Evolutionary conservation across 73 alveolate genomes (phyloP).

Genomic region (Symbiodinium pilosum): DNA sequence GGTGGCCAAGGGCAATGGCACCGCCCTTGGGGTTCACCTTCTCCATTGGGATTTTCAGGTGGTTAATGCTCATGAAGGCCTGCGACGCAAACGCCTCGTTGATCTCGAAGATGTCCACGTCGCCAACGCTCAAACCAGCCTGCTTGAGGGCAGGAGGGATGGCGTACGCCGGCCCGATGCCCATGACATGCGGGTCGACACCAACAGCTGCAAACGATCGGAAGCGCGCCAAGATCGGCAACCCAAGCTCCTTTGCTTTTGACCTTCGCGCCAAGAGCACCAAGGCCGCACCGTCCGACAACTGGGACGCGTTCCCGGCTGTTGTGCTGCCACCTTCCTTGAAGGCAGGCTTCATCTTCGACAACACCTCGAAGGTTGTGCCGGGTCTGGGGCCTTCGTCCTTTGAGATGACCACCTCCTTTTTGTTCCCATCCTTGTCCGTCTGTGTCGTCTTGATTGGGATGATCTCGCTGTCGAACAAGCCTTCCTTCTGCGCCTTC

Average conservation of each 20-base stretch:
- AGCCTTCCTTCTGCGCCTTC: conserved; percentile 97
- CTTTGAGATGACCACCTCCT: conserved; percentile 96
- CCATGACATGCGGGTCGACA: conserved; percentile 99
- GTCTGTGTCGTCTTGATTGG: conserved; percentile 96
- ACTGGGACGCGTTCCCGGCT: conserved; percentile 99
- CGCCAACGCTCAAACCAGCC: conserved; percentile 98
- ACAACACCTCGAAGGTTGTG: conserved; percentile 97
- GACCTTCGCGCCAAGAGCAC: conserved; percentile 98
- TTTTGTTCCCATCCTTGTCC: conserved; percentile 97
- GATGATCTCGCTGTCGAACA: conserved; percentile 98
- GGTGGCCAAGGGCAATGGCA: conserved; percentile 99
- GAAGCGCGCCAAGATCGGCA: conserved; percentile 97
- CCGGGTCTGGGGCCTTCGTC: conserved; percentile 99
- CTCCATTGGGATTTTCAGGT: conserved; percentile 98
- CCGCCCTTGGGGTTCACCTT: conserved; percentile 99
- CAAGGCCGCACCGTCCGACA: conserved; percentile 99
- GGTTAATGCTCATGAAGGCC: conserved; percentile 98
- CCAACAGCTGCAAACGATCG: conserved; percentile 99
- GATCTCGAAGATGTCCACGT: conserved; percentile 99
- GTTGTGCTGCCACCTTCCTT: conserved; percentile 99
- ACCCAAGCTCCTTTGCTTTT: conserved; percentile 98
- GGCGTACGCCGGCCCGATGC: conserved; percentile 99
- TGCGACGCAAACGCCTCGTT: conserved; percentile 99
- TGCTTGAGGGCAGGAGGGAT: conserved; percentile 99
- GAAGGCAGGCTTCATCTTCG: conserved; percentile 98